Evolutionary conservation across 371 early-diverging fungal genomes (phyloP), one percentile per base, ranked within the genome.

Genomic region (Batrachochytrium dendrobatidis): DNA sequence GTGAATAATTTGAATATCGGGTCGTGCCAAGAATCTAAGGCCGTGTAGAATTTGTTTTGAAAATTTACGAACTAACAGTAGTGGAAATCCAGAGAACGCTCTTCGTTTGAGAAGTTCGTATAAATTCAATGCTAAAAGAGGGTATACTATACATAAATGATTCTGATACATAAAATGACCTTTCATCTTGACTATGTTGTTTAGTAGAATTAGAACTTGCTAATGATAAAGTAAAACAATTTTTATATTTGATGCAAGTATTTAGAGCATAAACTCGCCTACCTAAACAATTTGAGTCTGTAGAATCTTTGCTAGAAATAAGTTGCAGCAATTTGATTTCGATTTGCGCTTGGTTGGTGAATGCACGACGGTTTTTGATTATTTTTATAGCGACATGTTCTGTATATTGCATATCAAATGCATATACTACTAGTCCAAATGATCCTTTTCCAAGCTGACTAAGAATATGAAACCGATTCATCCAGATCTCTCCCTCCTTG

Each of bases 71-170:
- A 67, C 56, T n/a, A 44, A 18, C 12, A 17, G 18, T 22, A 69
- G 55, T 15, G 61, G 34, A 12, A 69, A 54, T 3, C 69, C 69
- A 7, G 20, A 30, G 44, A 65, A 69, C 6, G 24, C 7, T 2
- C 51, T 53, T 2, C 52, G 20, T 24, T 35, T 31, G 29, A 62
- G 33, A 22, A 60, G 33, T 44, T 66, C 63, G 52, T 65, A 66
- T n/a, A 56, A 32, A 39, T 60, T 65, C 22, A 35, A 18, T 10
- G 53, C 43, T 4, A 65, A 53, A 22, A 60, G 18, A 50, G 61
- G 97, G 68, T 87, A 87, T 0, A 92, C 92, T n/a, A 64, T 67
- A 45, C 68, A 57, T 1, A 81, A 65, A 34, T 74, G 59, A 28
- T 56, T 39, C 33, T 56, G 35, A 7, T 61, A 53, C 20, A 60